Conservation (phyloP, 2,329 filamentous ascomycete genomes). For the Sclerotinia nivalis region DNA sequence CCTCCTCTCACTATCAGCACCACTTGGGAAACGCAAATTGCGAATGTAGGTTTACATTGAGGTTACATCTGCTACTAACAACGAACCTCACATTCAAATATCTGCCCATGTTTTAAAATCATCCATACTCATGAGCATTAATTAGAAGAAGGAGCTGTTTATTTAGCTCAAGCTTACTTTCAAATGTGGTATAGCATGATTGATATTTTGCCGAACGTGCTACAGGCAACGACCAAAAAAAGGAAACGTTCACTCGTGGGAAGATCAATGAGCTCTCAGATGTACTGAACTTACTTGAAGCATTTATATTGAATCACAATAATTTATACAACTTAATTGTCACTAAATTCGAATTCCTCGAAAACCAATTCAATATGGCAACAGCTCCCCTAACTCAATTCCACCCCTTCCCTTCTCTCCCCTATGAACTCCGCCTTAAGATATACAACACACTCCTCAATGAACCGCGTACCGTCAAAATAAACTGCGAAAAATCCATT, state of each 20-base stretch:
- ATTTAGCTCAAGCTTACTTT: too few species aligned
- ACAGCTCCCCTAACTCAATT: slow-evolving; percentile 28
- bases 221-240: not conserved
- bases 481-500: slow-evolving; percentile 30
- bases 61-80: too few species aligned
- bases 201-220: too few species aligned
- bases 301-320: not conserved
- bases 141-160: too few species aligned
- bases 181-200: too few species aligned
- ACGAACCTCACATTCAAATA: too few species aligned
- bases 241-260: not conserved
- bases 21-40: too few species aligned
- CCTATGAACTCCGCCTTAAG: slow-evolving; percentile 37
- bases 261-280: not conserved
- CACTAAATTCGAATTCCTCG: not conserved
- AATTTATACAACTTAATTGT: not conserved
- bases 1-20: too few species aligned
- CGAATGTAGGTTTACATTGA: too few species aligned
- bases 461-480: slow-evolving; percentile 29
- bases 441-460: slow-evolving; percentile 33
- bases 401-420: slow-evolving; percentile 35
- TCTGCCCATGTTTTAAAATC: too few species aligned
- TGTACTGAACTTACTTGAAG: not conserved
- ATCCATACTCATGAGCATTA: too few species aligned
- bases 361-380: not conserved